Conservation (phyloP, 805 yeast species). For the Gaillardinia entomophila region DNA sequence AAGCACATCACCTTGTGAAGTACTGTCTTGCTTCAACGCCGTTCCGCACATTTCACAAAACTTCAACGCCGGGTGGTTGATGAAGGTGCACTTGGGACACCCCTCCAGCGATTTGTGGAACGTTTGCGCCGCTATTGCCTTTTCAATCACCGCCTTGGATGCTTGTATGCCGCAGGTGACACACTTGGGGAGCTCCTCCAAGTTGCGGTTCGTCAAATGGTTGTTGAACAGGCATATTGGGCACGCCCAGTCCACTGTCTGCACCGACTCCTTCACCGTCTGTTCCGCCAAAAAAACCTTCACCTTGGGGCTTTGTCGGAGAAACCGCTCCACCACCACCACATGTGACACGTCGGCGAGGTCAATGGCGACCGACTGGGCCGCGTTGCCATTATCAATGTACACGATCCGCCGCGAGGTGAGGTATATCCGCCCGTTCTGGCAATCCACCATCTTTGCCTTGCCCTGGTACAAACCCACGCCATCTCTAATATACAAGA, state of each 20-base stretch:
- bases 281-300: conserved; percentile 21
- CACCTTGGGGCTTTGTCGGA: conserved; percentile 78
- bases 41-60: conserved; percentile 88
- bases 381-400: conserved; percentile 44
- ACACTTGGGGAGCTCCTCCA: conserved; percentile 26
- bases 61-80: conserved; percentile 72
- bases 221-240: conserved; percentile 82
- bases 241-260: conserved; percentile 64
- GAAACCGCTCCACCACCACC: conserved; percentile 48
- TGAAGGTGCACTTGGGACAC: conserved; percentile 65
- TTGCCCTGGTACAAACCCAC: conserved; percentile 76
- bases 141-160: conserved; percentile 3
- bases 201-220: conserved; percentile 14
- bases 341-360: conserved; percentile 35
- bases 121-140: conserved; percentile 8
- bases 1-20: conserved; percentile 1
- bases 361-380: conserved; percentile 46
- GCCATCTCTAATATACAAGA: conserved; percentile 27
- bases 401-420: conserved; percentile 72
- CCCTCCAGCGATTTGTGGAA: conserved; percentile 7
- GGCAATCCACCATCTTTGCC: conserved; percentile 55
- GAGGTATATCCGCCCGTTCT: conserved; percentile 71
- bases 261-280: background rate
- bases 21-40: conserved; percentile 9
- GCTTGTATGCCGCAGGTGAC: conserved; percentile 34